These are phyloP conservation scores for Vitellaria paradoxa DNA, from an alignment of 179 eudicot genomes.

Conservation along the genomic window DNA sequence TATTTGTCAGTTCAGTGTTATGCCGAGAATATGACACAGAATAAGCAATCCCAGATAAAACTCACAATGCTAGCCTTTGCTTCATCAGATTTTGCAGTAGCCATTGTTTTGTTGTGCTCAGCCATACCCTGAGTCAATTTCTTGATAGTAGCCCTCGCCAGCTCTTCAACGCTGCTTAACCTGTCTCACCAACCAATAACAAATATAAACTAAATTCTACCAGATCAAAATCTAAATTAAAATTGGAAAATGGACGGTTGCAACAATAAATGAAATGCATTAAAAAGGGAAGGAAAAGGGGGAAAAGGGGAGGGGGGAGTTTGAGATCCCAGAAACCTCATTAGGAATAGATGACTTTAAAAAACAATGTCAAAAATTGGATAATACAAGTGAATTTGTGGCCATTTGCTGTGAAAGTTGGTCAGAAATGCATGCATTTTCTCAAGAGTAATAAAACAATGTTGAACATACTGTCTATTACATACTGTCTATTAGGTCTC, in stretches of 20 bases:
- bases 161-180: slow-evolving; percentile 79
- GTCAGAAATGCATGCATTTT: not conserved
- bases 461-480: slow-evolving; percentile 9
- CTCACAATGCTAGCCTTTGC: slow-evolving; percentile 79
- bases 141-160: slow-evolving; percentile 74
- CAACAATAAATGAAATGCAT: not conserved
- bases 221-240: not conserved
- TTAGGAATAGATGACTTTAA: not conserved
- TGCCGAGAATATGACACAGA: not conserved
- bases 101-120: slow-evolving; percentile 75
- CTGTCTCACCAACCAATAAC: slow-evolving; percentile 35
- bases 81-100: slow-evolving; percentile 79
- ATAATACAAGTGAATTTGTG: not conserved
- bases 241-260: not conserved
- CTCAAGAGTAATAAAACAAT: not conserved
- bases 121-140: slow-evolving; percentile 90
- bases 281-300: not conserved
- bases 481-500: slow-evolving; percentile 13
- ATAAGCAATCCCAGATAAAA: slow-evolving; percentile 10
- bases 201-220: not conserved
- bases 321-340: not conserved
- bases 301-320: too few relatives aligned
- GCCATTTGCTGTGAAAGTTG: not conserved
- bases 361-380: not conserved
- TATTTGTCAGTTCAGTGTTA: slow-evolving; percentile 3